These are phyloP conservation scores for Ramichloridium luteum DNA, from an alignment of 2,329 filamentous ascomycete species.

Conservation along the genomic window DNA sequence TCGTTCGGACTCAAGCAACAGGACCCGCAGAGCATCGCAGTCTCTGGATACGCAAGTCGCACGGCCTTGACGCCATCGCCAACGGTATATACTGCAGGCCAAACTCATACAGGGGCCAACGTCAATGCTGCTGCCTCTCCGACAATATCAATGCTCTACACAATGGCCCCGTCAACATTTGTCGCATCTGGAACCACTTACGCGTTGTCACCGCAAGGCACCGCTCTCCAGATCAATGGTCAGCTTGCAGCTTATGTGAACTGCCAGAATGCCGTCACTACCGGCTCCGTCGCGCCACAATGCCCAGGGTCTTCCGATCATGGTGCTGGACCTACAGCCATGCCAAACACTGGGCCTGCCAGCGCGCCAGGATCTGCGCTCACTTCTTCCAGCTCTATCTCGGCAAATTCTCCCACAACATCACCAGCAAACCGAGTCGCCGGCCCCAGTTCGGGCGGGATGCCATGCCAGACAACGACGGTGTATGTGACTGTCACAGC, in stretches of 20 bases:
- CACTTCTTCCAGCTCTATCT: background rate
- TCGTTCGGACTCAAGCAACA: background rate
- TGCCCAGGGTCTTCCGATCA: background rate
- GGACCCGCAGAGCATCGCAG: constrained; percentile 30
- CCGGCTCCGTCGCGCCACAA: background rate
- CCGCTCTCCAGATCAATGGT: background rate
- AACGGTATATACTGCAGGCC: constrained; percentile 3
- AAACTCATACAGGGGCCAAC: background rate
- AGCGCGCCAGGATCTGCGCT: background rate
- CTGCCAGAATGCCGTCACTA: background rate
- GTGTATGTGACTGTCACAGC: background rate
- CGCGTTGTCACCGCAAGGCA: background rate
- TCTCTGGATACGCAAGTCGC: constrained; percentile 28
- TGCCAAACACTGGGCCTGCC: background rate
- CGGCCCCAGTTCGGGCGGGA: no score
- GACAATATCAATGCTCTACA: background rate
- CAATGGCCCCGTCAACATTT: background rate
- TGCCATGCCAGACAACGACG: no score
- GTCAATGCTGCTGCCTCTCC: background rate
- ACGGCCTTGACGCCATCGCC: constrained; percentile 27
- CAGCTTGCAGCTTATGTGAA: background rate
- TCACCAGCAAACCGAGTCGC: background rate
- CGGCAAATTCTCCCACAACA: background rate
- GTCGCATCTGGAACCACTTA: background rate
- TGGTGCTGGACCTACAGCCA: background rate